Evolutionary conservation across 352 stramenopile species (phyloP).

Genomic region (Globisporangium okanoganense): DNA sequence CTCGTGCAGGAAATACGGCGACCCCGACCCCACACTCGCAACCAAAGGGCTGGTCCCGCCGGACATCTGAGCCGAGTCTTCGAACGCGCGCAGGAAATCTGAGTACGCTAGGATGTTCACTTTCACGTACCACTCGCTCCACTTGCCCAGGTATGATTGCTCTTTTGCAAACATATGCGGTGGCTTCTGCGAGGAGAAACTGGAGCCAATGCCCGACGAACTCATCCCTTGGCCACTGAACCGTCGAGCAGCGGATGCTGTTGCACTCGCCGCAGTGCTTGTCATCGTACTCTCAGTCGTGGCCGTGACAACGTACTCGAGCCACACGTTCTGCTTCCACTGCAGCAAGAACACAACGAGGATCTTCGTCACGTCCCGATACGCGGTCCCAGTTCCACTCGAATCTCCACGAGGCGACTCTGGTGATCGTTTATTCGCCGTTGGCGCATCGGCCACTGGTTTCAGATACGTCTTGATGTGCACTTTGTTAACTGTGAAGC

Average conservation of each 20-base stretch:
- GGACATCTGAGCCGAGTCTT: constrained; percentile 45
- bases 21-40: constrained; percentile 15
- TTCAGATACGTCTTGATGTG: constrained; percentile 53
- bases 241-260: not conserved
- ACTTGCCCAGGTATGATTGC: constrained; percentile 31
- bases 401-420: constrained; percentile 5
- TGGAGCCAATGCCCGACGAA: constrained; percentile 7
- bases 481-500: constrained; percentile 81
- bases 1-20: constrained; percentile 57
- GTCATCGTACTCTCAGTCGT: constrained; percentile 40
- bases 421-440: constrained; percentile 9
- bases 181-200: constrained; percentile 24
- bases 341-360: constrained; percentile 80
- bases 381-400: constrained; percentile 3
- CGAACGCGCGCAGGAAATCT: constrained; percentile 82
- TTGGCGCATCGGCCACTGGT: constrained; percentile 15
- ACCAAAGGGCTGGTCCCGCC: constrained; percentile 2
- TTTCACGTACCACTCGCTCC: constrained; percentile 83
- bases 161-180: constrained; percentile 34
- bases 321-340: constrained; percentile 88
- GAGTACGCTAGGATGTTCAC: constrained; percentile 81
- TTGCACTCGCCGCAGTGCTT: not conserved
- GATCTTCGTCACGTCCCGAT: constrained; percentile 55
- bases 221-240: constrained; percentile 9
- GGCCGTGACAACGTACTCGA: constrained; percentile 83